phyloP scores from a whole-genome alignment of 2,329 filamentous ascomycete species.

The Verticillium zaregamsianum region DNA sequence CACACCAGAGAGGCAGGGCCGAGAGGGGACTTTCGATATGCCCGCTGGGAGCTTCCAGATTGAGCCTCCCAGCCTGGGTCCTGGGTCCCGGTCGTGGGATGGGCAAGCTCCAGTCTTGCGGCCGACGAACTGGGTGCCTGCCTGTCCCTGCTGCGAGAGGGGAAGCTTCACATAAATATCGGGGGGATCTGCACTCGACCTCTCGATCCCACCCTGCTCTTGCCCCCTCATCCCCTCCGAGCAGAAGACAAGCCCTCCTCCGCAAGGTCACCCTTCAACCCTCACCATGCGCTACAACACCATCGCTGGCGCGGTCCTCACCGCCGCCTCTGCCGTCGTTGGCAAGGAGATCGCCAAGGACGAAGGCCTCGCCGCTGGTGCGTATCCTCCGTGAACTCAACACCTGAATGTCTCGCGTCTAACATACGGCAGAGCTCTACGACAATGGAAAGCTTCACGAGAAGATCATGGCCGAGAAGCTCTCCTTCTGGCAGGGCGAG shows the following conservation, averaged over 20 bases:
- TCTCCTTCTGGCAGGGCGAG: constrained; percentile 1
- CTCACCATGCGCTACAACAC: constrained; percentile 14
- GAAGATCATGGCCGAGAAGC: constrained; percentile 10
- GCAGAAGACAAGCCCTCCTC: not conserved
- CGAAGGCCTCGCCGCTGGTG: constrained; percentile 18
- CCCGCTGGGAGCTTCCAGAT: not conserved
- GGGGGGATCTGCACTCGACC: not conserved
- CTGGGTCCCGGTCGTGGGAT: not conserved
- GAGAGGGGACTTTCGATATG: not conserved
- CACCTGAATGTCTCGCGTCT: not conserved
- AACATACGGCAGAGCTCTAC: constrained; percentile 16
- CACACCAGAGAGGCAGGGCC: not conserved
- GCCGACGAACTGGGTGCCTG: too few relatives aligned
- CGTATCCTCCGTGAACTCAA: not conserved
- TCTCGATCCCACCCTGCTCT: not conserved
- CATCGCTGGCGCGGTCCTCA: constrained; percentile 1
- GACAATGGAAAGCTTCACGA: constrained; percentile 25
- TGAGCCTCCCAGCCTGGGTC: not conserved
- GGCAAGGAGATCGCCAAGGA: constrained; percentile 26
- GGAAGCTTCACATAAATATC: not conserved
- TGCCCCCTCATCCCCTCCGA: not conserved
- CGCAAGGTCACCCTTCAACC: not conserved
- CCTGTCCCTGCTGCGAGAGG: not conserved
- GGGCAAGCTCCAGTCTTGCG: too few relatives aligned
- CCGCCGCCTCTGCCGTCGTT: constrained; percentile 3